Conservation (phyloP, 768 basidiomycete genomes). For the Mycena indigotica region DNA sequence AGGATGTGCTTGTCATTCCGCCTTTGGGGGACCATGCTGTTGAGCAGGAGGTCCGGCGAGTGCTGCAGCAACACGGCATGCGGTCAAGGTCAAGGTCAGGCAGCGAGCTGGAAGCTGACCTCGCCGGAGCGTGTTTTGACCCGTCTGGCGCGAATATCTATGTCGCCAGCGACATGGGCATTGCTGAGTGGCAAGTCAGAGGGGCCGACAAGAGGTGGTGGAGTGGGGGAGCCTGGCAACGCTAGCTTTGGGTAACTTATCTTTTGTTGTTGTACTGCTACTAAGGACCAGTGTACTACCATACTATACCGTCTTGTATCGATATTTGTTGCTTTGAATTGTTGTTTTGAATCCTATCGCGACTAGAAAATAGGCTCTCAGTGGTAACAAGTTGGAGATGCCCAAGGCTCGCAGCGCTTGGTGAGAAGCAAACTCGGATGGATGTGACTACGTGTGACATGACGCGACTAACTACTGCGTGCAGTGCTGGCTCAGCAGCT, state of each 20-base stretch:
- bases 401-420: no score
- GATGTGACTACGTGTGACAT: no score
- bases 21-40: slow-evolving; percentile 55
- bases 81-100: slow-evolving; percentile 32
- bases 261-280: no score
- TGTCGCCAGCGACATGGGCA: slow-evolving; percentile 61
- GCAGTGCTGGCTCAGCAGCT: no score
- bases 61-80: slow-evolving; percentile 53
- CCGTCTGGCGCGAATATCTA: slow-evolving; percentile 69
- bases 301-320: no score
- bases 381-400: no score
- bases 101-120: slow-evolving; percentile 40
- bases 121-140: slow-evolving; percentile 77
- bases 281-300: no score
- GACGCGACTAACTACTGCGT: no score
- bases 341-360: no score
- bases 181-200: slow-evolving; percentile 78
- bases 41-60: slow-evolving; percentile 59
- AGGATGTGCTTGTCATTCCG: slow-evolving; percentile 57
- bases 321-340: no score
- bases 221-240: slow-evolving; percentile 50
- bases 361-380: no score
- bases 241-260: slow-evolving; percentile 13
- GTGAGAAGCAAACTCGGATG: no score
- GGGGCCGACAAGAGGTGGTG: slow-evolving; percentile 78